Percentiles rank a stretch among this genome's conserved stretches.
phyloP scores from a whole-genome alignment of 768 basidiomycete genomes.

The Boletus rubescentipes region DNA sequence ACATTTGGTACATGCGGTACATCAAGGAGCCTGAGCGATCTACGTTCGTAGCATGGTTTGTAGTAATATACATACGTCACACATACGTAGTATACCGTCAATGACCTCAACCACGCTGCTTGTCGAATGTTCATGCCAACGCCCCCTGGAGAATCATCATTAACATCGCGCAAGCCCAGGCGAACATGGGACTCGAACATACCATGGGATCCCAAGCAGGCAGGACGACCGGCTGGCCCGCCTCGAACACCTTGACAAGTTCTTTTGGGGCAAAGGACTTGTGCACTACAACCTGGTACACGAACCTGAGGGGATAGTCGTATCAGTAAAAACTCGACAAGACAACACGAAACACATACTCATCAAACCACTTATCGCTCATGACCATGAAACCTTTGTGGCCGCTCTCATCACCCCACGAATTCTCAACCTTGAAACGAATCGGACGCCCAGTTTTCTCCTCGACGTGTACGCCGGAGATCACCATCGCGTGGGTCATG shows the following conservation, averaged over 20 bases:
- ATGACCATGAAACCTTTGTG: conserved; percentile 91
- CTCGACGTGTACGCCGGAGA: conserved; percentile 89
- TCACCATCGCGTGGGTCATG: conserved; percentile 92
- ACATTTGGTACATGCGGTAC: neutral
- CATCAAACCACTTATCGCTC: conserved; percentile 89
- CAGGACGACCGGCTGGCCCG: conserved; percentile 61
- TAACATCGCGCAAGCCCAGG: neutral
- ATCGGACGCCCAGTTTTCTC: conserved; percentile 63
- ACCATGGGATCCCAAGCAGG: conserved; percentile 76
- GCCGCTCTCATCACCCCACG: conserved; percentile 78
- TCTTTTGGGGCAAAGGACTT: conserved; percentile 77
- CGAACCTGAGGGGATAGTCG: conserved; percentile 49
- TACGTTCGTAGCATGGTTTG: neutral
- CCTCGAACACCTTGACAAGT: conserved; percentile 77
- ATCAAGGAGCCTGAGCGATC: neutral
- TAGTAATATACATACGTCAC: neutral
- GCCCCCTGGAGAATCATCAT: conserved; percentile 16
- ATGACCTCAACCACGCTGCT: neutral
- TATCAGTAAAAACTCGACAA: neutral
- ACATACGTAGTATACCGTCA: neutral
- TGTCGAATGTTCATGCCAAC: conserved; percentile 18
- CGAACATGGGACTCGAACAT: neutral
- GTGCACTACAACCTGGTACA: conserved; percentile 92
- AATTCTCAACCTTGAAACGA: conserved; percentile 97
- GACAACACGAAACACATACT: conserved; percentile 49